Conservation (phyloP, 1,139 yeast species). For the Yamadazyma sp. region DNA sequence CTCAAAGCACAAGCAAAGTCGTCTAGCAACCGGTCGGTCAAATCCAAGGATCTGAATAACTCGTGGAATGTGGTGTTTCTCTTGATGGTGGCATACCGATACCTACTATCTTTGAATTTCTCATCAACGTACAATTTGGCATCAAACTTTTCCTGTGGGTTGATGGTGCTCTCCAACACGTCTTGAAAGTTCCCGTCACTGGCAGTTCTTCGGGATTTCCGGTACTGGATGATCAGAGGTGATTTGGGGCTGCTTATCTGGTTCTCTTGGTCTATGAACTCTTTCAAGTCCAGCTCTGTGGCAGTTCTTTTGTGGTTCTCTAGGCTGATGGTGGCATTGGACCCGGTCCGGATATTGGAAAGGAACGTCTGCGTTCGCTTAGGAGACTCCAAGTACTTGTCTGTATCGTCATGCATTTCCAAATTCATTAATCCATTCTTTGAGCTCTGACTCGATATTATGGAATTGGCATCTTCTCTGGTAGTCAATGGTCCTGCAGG, state of each 20-base stretch:
- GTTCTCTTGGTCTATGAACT: conserved; percentile 8
- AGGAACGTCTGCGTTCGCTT: conserved; percentile 6
- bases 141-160: conserved; percentile 30
- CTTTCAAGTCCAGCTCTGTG: conserved; percentile 8
- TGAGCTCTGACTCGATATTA: conserved; percentile 33
- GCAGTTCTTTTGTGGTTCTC: conserved; percentile 12
- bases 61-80: conserved; percentile 81
- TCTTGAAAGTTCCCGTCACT: conserved; percentile 33
- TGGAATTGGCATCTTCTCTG: conserved; percentile 49
- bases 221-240: conserved; percentile 50
- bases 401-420: conserved; percentile 12
- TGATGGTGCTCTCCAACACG: conserved; percentile 15
- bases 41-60: conserved; percentile 66
- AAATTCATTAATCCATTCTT: conserved; percentile 13
- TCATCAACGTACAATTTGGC: conserved; percentile 39
- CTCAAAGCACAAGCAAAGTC: conserved; percentile 90
- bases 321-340: conserved; percentile 13
- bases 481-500: conserved; percentile 65
- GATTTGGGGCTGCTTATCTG: conserved; percentile 19
- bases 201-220: conserved; percentile 39
- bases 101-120: conserved; percentile 33
- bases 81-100: conserved; percentile 60
- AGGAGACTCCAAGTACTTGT: conserved; percentile 16
- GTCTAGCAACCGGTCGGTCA: conserved; percentile 71
- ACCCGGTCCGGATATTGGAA: conserved; percentile 6